These are phyloP conservation scores for Fusarium sp. DNA, from an alignment of 2,329 filamentous ascomycete species.

Conservation along the genomic window DNA sequence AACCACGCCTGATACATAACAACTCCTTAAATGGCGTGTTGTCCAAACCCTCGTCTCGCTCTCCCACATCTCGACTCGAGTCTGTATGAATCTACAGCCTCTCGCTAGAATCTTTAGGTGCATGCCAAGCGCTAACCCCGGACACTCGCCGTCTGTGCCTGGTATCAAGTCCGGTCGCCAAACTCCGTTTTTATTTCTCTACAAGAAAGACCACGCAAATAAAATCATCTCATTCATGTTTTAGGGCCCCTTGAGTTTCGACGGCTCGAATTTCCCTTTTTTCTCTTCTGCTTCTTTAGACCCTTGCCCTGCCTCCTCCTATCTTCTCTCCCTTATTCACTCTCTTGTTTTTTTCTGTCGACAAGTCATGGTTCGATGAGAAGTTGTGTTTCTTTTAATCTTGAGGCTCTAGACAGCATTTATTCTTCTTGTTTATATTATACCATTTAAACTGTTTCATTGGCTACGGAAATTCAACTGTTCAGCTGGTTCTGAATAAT, in stretches of 20 bases:
- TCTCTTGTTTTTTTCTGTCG: not conserved
- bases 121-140: slow-evolving; percentile 38
- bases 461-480: not conserved
- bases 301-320: slow-evolving; percentile 7
- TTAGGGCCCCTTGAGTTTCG: slow-evolving; percentile 16
- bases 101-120: slow-evolving; percentile 20
- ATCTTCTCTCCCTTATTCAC: not conserved
- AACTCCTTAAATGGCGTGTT: slow-evolving; percentile 36
- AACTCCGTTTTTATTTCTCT: slow-evolving; percentile 25
- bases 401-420: slow-evolving; percentile 37
- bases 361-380: slow-evolving; percentile 27
- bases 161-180: slow-evolving; percentile 33
- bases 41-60: slow-evolving; percentile 12
- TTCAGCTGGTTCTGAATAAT: slow-evolving; percentile 38
- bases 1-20: slow-evolving; percentile 22
- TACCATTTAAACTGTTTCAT: slow-evolving; percentile 9
- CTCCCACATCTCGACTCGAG: not conserved
- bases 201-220: not conserved
- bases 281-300: slow-evolving; percentile 2
- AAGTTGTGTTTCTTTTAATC: slow-evolving; percentile 32
- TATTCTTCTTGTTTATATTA: slow-evolving; percentile 38
- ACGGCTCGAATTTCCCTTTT: not conserved
- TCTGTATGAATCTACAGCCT: slow-evolving; percentile 1
- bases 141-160: slow-evolving; percentile 33
- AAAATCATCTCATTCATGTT: slow-evolving; percentile 23